A percentile compares a stretch with the other conserved stretches of the same genome.
phyloP scores from a whole-genome alignment of 1,139 yeast genomes.

The Pichia kudriavzevii region DNA sequence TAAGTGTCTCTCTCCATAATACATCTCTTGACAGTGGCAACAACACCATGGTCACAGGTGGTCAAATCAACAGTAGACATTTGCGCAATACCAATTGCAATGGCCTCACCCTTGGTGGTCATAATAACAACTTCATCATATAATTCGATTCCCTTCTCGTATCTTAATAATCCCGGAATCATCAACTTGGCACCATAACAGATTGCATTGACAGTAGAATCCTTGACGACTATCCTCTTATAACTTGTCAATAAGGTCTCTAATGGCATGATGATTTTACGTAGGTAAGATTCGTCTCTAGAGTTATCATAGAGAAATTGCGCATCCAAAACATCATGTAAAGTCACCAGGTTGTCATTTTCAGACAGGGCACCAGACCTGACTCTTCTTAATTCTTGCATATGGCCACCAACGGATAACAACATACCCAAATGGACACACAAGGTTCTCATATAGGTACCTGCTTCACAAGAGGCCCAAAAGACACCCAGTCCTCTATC shows the following conservation, averaged over 20 bases:
- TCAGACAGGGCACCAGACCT: conserved; percentile 95
- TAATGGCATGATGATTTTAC: conserved; percentile 91
- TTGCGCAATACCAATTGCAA: conserved; percentile 97
- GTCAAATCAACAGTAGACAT: conserved; percentile 98
- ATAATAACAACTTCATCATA: conserved; percentile 96
- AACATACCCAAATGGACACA: conserved; percentile 99
- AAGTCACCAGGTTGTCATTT: conserved; percentile 84
- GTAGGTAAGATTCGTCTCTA: conserved; percentile 89
- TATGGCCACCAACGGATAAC: conserved; percentile 97
- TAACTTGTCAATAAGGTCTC: conserved; percentile 90
- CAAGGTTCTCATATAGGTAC: conserved; percentile 97
- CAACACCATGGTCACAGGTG: conserved; percentile 96
- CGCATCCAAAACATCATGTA: conserved; percentile 96
- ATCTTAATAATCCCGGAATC: conserved; percentile 97
- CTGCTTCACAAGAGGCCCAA: conserved; percentile 99
- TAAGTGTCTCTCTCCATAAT: conserved; percentile 98
- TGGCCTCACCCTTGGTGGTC: conserved; percentile 99
- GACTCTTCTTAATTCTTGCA: conserved; percentile 99
- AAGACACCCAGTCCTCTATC: conserved; percentile 95
- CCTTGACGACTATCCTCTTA: conserved; percentile 96
- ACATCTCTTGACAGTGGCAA: conserved; percentile 97
- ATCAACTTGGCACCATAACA: conserved; percentile 98
- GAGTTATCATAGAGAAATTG: conserved; percentile 97
- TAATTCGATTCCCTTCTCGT: conserved; percentile 95
- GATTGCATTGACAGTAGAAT: conserved; percentile 95